Evolutionary conservation across 2,329 filamentous ascomycete species (phyloP).

Genomic region (Aspergillus fumigatiaffinis): DNA sequence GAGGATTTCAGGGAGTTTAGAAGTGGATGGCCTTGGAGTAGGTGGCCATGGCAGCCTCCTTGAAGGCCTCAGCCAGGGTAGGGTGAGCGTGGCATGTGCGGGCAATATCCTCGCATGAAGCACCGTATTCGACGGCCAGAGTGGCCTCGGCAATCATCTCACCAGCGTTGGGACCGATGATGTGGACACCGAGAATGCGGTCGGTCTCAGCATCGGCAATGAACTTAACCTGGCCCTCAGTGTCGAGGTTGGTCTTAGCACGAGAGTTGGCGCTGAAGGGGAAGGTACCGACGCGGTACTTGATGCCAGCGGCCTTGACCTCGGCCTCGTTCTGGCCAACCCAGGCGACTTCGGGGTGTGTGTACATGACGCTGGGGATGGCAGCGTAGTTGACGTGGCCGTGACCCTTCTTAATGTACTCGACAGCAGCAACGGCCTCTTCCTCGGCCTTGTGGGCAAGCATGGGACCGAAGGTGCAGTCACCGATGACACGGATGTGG

Average conservation of each 20-base stretch:
- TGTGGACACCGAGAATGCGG: slow-evolving; percentile 90
- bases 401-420: slow-evolving; percentile 97
- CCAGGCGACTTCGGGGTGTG: slow-evolving; percentile 96
- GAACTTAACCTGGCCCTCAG: slow-evolving; percentile 96
- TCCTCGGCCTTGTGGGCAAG: slow-evolving; percentile 99
- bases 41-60: slow-evolving; percentile 98
- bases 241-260: slow-evolving; percentile 97
- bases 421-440: slow-evolving; percentile 88
- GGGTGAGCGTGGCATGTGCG: slow-evolving; percentile 96
- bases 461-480: slow-evolving; percentile 97
- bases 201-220: slow-evolving; percentile 94
- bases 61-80: slow-evolving; percentile 94
- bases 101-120: slow-evolving; percentile 89
- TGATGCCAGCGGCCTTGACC: slow-evolving; percentile 80
- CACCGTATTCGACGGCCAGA: slow-evolving; percentile 92
- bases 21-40: slow-evolving; percentile 95
- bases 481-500: slow-evolving; percentile 94
- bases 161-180: slow-evolving; percentile 90
- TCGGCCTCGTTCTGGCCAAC: slow-evolving; percentile 97
- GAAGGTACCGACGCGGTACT: slow-evolving; percentile 91
- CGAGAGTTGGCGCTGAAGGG: slow-evolving; percentile 97
- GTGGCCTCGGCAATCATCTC: slow-evolving; percentile 99
- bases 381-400: slow-evolving; percentile 98
- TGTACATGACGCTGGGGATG: slow-evolving; percentile 99
- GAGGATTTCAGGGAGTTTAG: slow-evolving; percentile 46